A percentile compares a stretch with the other conserved stretches of the same genome.
Conservation (phyloP, 2,329 filamentous ascomycete species). For the Venturia pyrina region DNA sequence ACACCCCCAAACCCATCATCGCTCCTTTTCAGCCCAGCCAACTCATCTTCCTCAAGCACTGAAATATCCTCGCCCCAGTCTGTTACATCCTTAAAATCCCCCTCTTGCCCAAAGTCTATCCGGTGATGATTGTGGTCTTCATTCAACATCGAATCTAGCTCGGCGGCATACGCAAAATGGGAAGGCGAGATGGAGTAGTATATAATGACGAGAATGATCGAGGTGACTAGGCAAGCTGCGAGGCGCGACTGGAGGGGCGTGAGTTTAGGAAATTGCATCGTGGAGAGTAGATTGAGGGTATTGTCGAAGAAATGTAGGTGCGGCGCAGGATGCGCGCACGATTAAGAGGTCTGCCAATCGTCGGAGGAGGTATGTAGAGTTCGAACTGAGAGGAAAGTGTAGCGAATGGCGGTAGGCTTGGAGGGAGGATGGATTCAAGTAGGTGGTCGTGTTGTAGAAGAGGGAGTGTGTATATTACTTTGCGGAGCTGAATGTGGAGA, state of each 20-base stretch:
- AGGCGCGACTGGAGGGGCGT: constrained; percentile 64
- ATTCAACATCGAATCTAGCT: constrained; percentile 36
- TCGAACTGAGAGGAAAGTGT: neutral
- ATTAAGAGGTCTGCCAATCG: neutral
- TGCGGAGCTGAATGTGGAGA: neutral
- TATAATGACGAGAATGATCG: constrained; percentile 48
- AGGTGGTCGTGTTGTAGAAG: neutral
- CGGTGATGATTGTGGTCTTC: constrained; percentile 39
- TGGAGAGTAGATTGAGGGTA: neutral
- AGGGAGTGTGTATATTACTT: neutral
- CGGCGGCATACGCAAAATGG: constrained; percentile 51
- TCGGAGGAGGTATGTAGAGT: neutral
- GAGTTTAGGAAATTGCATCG: constrained; percentile 41
- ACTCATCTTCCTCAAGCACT: constrained; percentile 17
- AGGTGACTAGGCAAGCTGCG: constrained; percentile 54
- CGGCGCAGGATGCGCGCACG: constrained; percentile 2
- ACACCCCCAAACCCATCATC: constrained; percentile 49
- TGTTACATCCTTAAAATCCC: constrained; percentile 10
- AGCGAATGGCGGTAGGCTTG: neutral
- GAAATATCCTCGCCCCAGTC: constrained; percentile 1
- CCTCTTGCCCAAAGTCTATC: constrained; percentile 28
- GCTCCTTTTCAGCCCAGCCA: constrained; percentile 36
- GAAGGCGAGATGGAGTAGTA: constrained; percentile 51
- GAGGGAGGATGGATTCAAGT: neutral
- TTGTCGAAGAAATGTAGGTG: neutral